These are phyloP conservation scores for Prunus campanulata DNA, from an alignment of 306 rosid species.

Conservation along the genomic window DNA sequence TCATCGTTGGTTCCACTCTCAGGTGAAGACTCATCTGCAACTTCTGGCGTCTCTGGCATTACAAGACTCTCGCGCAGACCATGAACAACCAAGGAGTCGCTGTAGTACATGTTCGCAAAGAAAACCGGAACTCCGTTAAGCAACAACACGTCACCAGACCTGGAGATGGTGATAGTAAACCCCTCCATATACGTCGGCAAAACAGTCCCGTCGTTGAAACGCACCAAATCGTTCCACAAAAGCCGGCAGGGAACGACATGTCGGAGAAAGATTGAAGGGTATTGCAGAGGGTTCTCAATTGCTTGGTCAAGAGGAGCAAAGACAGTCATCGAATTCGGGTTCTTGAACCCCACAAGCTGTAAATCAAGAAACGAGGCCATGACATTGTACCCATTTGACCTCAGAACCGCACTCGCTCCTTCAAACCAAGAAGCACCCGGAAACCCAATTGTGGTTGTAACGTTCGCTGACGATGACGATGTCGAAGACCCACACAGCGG, in stretches of 20 bases:
- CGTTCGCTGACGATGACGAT: not conserved
- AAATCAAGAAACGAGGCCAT: slow-evolving; percentile 65
- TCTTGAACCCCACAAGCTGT: slow-evolving; percentile 46
- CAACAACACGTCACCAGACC: slow-evolving; percentile 45
- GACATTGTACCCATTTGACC: slow-evolving; percentile 43
- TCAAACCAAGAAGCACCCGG: slow-evolving; percentile 31
- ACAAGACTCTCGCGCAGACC: slow-evolving; percentile 54
- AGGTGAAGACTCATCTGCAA: slow-evolving; percentile 7
- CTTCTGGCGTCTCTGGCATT: slow-evolving; percentile 7
- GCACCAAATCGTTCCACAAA: slow-evolving; percentile 56
- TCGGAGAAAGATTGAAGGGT: slow-evolving; percentile 58
- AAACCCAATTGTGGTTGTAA: slow-evolving; percentile 11
- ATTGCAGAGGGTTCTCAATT: slow-evolving; percentile 31
- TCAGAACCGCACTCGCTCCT: slow-evolving; percentile 40
- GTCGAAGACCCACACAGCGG: slow-evolving; percentile 23
- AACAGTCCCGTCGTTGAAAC: slow-evolving; percentile 35
- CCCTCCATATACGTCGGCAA: slow-evolving; percentile 60
- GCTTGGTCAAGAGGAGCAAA: slow-evolving; percentile 64
- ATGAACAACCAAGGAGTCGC: slow-evolving; percentile 60
- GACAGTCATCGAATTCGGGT: slow-evolving; percentile 47
- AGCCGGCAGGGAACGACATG: slow-evolving; percentile 70
- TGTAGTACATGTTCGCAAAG: slow-evolving; percentile 44
- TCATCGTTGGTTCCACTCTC: slow-evolving; percentile 8
- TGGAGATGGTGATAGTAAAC: slow-evolving; percentile 40
- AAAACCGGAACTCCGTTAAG: slow-evolving; percentile 59